Evolutionary conservation across 371 early-diverging fungal species (phyloP).

Genomic region (Apophysomyces elegans): DNA sequence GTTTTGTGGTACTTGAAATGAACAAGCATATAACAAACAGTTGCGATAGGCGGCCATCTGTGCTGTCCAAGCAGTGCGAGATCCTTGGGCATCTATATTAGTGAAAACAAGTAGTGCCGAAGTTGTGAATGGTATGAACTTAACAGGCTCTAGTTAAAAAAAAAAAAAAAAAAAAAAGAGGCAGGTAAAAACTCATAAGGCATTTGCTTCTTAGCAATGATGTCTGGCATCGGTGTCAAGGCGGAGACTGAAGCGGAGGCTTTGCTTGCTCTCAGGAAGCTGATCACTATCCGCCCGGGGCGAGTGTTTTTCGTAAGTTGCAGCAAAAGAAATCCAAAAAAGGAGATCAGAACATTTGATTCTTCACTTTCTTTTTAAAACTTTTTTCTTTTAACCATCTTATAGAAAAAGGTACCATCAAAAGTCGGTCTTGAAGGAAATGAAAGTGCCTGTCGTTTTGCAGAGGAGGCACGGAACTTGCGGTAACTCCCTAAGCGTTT

Average conservation of each 20-base stretch:
- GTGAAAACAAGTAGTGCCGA: constrained; percentile 6
- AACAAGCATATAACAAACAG: not conserved
- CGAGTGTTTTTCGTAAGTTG: not conserved
- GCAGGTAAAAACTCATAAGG: not conserved
- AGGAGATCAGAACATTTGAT: too few relatives aligned
- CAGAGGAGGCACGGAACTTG: constrained; percentile 4
- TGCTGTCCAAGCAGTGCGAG: constrained; percentile 3
- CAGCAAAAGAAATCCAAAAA: not conserved
- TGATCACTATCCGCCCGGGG: constrained; percentile 3
- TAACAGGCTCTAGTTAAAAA: not conserved
- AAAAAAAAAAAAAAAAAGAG: not conserved
- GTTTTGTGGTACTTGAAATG: not conserved
- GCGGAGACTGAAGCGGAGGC: constrained; percentile 4
- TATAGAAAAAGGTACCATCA: constrained; percentile 8
- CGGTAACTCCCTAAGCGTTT: not conserved
- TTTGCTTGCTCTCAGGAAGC: constrained; percentile 1
- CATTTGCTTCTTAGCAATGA: constrained; percentile 7
- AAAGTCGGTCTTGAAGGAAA: constrained; percentile 9
- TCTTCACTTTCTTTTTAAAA: too few relatives aligned
- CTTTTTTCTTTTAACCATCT: not conserved
- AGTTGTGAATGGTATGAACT: not conserved
- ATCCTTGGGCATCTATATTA: not conserved
- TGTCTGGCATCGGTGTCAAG: constrained; percentile 8
- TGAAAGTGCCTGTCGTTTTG: constrained; percentile 5
- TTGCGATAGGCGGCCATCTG: not conserved